A percentile compares a stretch with the other conserved stretches of the same genome.
Conservation (phyloP, 2,329 filamentous ascomycete genomes). For the Neonectria coccinea region DNA sequence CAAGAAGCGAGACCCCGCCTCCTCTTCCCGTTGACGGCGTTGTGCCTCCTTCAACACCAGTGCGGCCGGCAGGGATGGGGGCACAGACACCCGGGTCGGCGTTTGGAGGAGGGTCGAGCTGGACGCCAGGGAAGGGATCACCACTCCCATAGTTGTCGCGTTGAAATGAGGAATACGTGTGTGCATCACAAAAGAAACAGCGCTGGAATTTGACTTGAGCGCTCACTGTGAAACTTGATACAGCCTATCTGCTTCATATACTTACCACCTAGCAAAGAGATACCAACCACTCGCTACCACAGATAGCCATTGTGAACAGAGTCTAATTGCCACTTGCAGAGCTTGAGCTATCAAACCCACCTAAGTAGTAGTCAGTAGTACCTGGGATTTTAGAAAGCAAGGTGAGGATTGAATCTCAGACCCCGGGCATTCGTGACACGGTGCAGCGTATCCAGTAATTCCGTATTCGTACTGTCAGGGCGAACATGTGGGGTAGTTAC, state of each 20-base stretch:
- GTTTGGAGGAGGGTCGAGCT: slow-evolving; percentile 55
- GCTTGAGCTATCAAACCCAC: not conserved
- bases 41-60: slow-evolving; percentile 60
- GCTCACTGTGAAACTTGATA: not conserved
- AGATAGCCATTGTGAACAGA: too few species aligned
- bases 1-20: slow-evolving; percentile 67
- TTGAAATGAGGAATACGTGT: not conserved
- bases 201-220: not conserved
- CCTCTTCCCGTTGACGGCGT: slow-evolving; percentile 57
- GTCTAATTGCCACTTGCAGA: not conserved
- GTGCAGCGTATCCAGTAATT: not conserved
- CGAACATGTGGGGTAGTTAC: not conserved
- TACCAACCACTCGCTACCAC: too few species aligned
- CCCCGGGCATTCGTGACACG: not conserved
- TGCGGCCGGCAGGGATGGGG: slow-evolving; percentile 51
- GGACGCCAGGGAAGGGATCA: slow-evolving; percentile 61
- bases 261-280: too few species aligned
- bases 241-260: not conserved
- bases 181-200: not conserved
- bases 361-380: not conserved
- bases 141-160: slow-evolving; percentile 45
- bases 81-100: slow-evolving; percentile 51
- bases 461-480: not conserved
- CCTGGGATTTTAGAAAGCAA: not conserved
- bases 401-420: not conserved